These are phyloP conservation scores for Chloris gayana DNA, from an alignment of 176 grass and related monocot genomes.

Conservation along the genomic window DNA sequence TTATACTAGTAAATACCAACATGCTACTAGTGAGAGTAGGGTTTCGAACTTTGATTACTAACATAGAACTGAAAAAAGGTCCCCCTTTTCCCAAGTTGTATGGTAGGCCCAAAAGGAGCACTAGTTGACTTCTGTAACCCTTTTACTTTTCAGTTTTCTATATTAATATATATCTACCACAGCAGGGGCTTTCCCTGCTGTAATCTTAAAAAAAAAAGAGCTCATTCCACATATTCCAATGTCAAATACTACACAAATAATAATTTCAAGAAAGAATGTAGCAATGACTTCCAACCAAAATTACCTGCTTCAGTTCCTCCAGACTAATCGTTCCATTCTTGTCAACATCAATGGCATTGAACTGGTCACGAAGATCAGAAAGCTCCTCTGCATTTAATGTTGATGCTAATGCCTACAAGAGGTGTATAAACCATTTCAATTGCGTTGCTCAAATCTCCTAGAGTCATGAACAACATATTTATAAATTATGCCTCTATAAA, in stretches of 20 bases:
- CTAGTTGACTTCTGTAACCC: no score
- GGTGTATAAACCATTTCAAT: constrained; percentile 26
- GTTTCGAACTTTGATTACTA: background rate
- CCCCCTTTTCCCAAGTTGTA: no score
- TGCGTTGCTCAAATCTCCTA: background rate
- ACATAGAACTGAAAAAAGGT: background rate
- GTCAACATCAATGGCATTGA: constrained; percentile 90
- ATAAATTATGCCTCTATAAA: background rate
- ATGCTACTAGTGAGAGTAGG: background rate
- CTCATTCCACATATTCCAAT: background rate
- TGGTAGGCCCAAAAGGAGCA: no score
- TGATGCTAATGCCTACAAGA: constrained; percentile 79
- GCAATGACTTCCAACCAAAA: constrained; percentile 7
- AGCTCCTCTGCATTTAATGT: constrained; percentile 82
- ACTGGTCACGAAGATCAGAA: constrained; percentile 86
- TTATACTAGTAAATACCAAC: background rate
- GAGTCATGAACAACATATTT: constrained; percentile 18
- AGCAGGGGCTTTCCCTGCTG: no score
- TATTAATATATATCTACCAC: no score
- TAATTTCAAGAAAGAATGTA: background rate
- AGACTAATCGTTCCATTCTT: constrained; percentile 92
- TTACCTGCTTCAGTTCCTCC: constrained; percentile 89
- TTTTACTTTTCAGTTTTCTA: no score
- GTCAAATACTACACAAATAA: background rate
- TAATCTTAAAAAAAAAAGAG: no score